These are phyloP conservation scores for Cyclotella choctawhatcheeana DNA, from an alignment of 108 stramenopile genomes.

Conservation along the genomic window DNA sequence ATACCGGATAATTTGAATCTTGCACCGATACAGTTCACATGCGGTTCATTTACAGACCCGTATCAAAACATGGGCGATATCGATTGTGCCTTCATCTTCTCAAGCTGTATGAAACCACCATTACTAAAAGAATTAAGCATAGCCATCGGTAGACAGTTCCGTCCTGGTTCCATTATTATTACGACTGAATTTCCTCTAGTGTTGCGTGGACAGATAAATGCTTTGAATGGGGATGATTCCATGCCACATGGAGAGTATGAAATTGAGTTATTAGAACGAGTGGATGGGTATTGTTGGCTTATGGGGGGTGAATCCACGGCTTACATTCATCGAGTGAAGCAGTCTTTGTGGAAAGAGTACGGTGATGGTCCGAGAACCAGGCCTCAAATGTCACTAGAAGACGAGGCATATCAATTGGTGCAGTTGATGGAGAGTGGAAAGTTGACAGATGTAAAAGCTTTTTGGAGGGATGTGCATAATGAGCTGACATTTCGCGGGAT, in stretches of 20 bases:
- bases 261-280: conserved; percentile 67
- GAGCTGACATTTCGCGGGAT: conserved; percentile 70
- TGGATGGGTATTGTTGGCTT: conserved; percentile 70
- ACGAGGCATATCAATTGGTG: conserved; percentile 56
- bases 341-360: conserved; percentile 57
- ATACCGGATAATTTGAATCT: conserved; percentile 51
- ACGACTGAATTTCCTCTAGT: conserved; percentile 77
- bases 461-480: conserved; percentile 62
- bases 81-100: conserved; percentile 78
- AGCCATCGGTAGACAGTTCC: conserved; percentile 73
- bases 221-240: conserved; percentile 50
- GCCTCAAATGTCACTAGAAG: conserved; percentile 50
- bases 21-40: conserved; percentile 64
- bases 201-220: conserved; percentile 40
- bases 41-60: conserved; percentile 79
- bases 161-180: conserved; percentile 77
- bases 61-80: conserved; percentile 77
- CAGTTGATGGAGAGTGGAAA: conserved; percentile 52
- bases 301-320: conserved; percentile 78
- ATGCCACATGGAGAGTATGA: conserved; percentile 61
- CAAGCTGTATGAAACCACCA: conserved; percentile 61
- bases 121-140: conserved; percentile 55
- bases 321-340: conserved; percentile 70
- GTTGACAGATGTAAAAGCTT: conserved; percentile 47
- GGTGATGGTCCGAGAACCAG: conserved; percentile 29